Percentiles rank a stretch among this genome's conserved stretches.
Evolutionary conservation across 2,329 filamentous ascomycete genomes (phyloP).

Genomic region (Cladophialophora carrionii): DNA sequence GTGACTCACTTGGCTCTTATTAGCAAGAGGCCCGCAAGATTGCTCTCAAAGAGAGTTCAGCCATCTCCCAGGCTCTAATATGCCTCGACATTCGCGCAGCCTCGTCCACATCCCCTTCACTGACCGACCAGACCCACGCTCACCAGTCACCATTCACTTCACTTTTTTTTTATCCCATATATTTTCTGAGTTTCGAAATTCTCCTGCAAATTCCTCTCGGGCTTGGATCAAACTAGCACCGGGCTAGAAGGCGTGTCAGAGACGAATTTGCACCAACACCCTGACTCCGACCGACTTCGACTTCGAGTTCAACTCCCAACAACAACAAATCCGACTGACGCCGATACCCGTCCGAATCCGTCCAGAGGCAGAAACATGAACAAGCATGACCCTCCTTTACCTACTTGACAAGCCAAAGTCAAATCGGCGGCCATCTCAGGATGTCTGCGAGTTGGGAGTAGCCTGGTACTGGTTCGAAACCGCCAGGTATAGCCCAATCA

Average conservation of each 20-base stretch:
- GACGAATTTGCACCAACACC: background rate
- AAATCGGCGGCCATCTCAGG: slow-evolving; percentile 2
- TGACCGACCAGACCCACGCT: background rate
- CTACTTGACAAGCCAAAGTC: background rate
- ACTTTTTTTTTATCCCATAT: background rate
- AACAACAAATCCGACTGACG: background rate
- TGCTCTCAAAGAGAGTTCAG: background rate
- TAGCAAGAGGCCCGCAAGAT: too few species aligned
- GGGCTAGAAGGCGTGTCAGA: slow-evolving; percentile 4
- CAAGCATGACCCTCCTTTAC: background rate
- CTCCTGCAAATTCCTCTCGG: slow-evolving; percentile 1
- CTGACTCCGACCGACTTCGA: background rate
- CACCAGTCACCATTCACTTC: background rate
- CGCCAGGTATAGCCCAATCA: background rate
- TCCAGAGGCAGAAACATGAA: background rate
- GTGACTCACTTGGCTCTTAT: too few species aligned
- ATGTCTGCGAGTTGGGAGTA: slow-evolving; percentile 1
- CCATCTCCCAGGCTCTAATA: background rate
- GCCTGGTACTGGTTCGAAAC: background rate
- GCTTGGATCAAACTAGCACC: slow-evolving; percentile 7
- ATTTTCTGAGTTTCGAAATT: background rate
- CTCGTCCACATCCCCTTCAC: background rate
- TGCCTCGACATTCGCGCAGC: background rate
- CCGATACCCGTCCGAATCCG: background rate
- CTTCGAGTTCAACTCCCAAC: background rate